Evolutionary conservation across 176 grass and related monocot species (phyloP), one percentile per base, ranked within the genome.

Genomic region (Puccinellia tenuiflora): DNA sequence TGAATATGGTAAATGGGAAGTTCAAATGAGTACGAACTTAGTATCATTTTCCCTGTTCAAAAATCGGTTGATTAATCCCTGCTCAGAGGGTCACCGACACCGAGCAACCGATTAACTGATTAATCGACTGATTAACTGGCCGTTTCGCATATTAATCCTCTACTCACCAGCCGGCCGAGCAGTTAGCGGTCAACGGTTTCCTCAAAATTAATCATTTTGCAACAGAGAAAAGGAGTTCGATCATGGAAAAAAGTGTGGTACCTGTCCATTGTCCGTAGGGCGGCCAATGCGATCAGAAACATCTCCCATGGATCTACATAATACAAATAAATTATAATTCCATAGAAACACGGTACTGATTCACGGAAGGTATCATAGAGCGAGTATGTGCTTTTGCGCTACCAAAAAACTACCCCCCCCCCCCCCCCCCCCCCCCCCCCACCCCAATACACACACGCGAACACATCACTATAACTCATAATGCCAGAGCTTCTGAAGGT

Each of bases 201-300:
- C 59, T 62, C 59, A 2, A 62, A 5, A 31, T 62, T 29, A 14
- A 74, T 16, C 70, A 73, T 45, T 88, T 67, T n/a, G 15, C 33
- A 55, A 79, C 39, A 0, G 3, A 80, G 57, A 74, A 38, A 70
- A 28, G 59, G 69, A 69, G 9, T 24, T 66, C 2, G 75, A 61
- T 39, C 31, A 43, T 46, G 35, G 77, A 61, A n/a, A 61, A n/a
- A 29, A 39, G 6, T 75, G 5, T 7, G 75, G 21, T 85, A 94
- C 93, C 97, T 99, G 97, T 77, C 97, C 93, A 79, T 99, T 99
- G 38, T 99, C 93, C 34, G 97, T 96, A 81, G 97, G 97, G 53
- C 96, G 91, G 33, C 96, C 96, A 92, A 96, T 99, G 78, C 96
- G 90, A 83, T 99, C 96, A 79, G 96, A 96, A 91, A 99, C 96